These are phyloP conservation scores for Candida ulmi DNA, from an alignment of 805 yeast species.

Conservation along the genomic window DNA sequence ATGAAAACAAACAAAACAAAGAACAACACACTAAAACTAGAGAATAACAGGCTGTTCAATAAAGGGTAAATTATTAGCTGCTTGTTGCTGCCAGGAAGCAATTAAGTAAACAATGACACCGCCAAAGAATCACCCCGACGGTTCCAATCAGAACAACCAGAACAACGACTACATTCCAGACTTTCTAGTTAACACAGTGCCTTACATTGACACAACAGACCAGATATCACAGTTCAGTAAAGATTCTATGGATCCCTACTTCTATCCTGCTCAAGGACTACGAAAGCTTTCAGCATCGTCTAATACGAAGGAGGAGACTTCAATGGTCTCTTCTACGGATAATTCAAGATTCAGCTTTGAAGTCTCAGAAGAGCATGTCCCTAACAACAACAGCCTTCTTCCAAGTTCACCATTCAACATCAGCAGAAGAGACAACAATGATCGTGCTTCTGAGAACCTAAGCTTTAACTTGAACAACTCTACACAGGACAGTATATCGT, in stretches of 20 bases:
- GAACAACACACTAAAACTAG: too few species aligned
- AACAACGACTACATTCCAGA: constrained; percentile 16
- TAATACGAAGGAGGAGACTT: constrained; percentile 8
- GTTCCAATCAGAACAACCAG: too few species aligned
- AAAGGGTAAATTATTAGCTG: too few species aligned
- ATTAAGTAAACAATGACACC: too few species aligned
- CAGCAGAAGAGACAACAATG: neutral
- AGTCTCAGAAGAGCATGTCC: constrained; percentile 1
- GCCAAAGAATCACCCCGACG: too few species aligned
- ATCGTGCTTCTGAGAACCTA: neutral
- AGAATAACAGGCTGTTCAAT: too few species aligned
- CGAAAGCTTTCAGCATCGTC: constrained; percentile 14
- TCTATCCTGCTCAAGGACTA: constrained; percentile 7
- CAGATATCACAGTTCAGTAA: constrained; percentile 6
- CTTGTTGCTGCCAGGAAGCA: too few species aligned
- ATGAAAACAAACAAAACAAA: too few species aligned
- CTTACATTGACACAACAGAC: constrained; percentile 5
- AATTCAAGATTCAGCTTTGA: constrained; percentile 17
- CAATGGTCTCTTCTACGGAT: constrained; percentile 5
- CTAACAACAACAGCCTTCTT: constrained; percentile 1
- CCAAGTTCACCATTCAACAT: neutral
- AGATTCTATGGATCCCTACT: constrained; percentile 13
- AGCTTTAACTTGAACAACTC: neutral
- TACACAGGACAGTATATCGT: constrained; percentile 7
- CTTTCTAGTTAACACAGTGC: constrained; percentile 15